Evolutionary conservation across 2,329 filamentous ascomycete genomes (phyloP).

Genomic region (Ophiocordyceps camponoti-saundersi): DNA sequence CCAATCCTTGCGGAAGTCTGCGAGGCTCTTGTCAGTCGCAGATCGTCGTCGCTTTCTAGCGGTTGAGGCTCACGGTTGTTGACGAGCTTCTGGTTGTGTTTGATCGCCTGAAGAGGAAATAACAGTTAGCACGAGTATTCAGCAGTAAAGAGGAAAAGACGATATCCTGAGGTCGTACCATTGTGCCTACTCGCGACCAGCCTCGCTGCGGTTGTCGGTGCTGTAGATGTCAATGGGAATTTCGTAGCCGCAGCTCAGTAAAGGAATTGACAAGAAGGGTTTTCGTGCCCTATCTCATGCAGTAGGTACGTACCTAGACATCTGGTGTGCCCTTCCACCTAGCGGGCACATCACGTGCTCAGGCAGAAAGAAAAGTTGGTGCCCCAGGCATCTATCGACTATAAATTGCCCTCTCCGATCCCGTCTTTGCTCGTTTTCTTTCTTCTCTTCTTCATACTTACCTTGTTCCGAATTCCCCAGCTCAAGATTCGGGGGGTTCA

Average conservation of each 20-base stretch:
- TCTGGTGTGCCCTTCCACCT: constrained; percentile 10
- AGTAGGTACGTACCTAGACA: constrained; percentile 14
- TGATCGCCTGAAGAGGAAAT: constrained; percentile 59
- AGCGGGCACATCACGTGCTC: constrained; percentile 10
- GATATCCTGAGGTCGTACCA: constrained; percentile 20
- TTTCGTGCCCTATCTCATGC: constrained; percentile 20
- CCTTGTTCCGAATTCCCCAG: constrained; percentile 27
- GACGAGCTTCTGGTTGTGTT: constrained; percentile 98
- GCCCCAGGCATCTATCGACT: constrained; percentile 10
- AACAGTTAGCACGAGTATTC: constrained; percentile 11
- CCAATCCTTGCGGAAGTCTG: constrained; percentile 99
- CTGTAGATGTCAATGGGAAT: constrained; percentile 20
- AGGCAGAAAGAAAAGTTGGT: constrained; percentile 1
- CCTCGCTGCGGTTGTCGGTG: constrained; percentile 24
- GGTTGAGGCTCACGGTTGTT: constrained; percentile 62
- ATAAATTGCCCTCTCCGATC: constrained; percentile 13
- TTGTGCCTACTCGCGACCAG: constrained; percentile 38
- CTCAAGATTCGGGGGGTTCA: constrained; percentile 27
- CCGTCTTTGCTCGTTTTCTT: constrained; percentile 8
- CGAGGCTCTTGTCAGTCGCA: constrained; percentile 18
- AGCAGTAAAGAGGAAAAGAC: neutral
- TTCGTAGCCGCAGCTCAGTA: constrained; percentile 21
- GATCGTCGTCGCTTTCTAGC: constrained; percentile 2
- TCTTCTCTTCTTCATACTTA: constrained; percentile 34
- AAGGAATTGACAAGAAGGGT: constrained; percentile 20